Conservation (phyloP, 768 basidiomycete genomes). For the Hygrophoropsis aurantiaca region DNA sequence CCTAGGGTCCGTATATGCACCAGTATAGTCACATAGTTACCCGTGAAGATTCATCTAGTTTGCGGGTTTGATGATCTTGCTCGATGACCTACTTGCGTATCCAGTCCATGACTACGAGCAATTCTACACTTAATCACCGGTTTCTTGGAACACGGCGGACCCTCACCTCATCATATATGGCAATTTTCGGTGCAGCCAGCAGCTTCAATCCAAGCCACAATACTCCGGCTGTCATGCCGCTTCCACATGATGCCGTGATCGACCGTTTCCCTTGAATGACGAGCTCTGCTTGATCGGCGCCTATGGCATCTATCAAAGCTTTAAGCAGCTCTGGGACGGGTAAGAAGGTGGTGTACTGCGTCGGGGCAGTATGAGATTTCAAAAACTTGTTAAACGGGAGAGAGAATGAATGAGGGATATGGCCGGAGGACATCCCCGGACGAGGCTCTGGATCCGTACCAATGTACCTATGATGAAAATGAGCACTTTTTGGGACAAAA, state of each 20-base stretch:
- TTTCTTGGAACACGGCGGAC: slow-evolving; percentile 7
- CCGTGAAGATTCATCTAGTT: slow-evolving; percentile 3
- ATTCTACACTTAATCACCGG: slow-evolving; percentile 15
- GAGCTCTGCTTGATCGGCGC: slow-evolving; percentile 50
- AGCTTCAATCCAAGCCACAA: slow-evolving; percentile 90
- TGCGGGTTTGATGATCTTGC: slow-evolving; percentile 62
- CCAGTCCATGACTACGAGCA: slow-evolving; percentile 88
- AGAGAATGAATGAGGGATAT: slow-evolving; percentile 85
- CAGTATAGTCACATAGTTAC: background rate
- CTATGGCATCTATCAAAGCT: slow-evolving; percentile 64
- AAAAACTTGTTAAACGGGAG: slow-evolving; percentile 83
- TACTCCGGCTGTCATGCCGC: slow-evolving; percentile 96
- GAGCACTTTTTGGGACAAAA: slow-evolving; percentile 2
- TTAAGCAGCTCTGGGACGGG: slow-evolving; percentile 55
- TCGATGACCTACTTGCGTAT: slow-evolving; percentile 76
- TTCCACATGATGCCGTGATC: slow-evolving; percentile 84
- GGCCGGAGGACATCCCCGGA: slow-evolving; percentile 83
- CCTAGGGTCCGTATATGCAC: background rate
- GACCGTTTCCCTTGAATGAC: slow-evolving; percentile 59
- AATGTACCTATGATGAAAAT: slow-evolving; percentile 53
- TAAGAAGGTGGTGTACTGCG: slow-evolving; percentile 59
- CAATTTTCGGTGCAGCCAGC: slow-evolving; percentile 57
- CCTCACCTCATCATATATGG: slow-evolving; percentile 93
- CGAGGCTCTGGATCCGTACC: slow-evolving; percentile 89
- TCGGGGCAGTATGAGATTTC: slow-evolving; percentile 33